Conservation (phyloP, 371 early-diverging fungal species). For the Rhizomucor miehei region DNA sequence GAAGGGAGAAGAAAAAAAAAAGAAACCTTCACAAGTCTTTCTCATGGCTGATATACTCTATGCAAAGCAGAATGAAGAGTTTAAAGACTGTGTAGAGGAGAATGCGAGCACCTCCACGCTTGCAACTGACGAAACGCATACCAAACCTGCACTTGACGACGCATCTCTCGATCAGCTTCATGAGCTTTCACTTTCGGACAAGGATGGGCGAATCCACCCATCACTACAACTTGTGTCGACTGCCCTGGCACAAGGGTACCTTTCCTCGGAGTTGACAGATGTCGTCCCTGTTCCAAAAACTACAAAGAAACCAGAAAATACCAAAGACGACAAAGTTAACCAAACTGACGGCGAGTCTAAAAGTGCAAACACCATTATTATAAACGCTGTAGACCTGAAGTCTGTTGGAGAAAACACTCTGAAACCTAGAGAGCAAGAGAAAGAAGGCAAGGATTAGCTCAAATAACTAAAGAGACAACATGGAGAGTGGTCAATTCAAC, state of each 20-base stretch:
- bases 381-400: conserved; percentile 19
- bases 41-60: not conserved
- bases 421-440: conserved; percentile 49
- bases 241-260: conserved; percentile 4
- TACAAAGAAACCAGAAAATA: no score
- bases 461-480: not conserved
- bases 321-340: no score
- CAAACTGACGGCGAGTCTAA: no score
- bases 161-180: conserved; percentile 2
- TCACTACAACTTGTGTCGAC: conserved; percentile 14
- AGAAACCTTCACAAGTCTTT: not conserved
- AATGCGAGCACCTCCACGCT: not conserved
- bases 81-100: not conserved
- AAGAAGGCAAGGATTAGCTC: conserved; percentile 33
- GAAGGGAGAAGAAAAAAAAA: not conserved
- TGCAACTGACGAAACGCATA: not conserved
- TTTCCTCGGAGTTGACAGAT: conserved; percentile 8
- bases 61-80: not conserved
- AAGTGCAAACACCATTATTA: conserved; percentile 16
- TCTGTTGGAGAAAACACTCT: conserved; percentile 35
- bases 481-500: not conserved
- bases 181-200: conserved; percentile 3
- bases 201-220: conserved; percentile 16
- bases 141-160: not conserved
- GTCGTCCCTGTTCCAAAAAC: conserved; percentile 5